phyloP scores from a whole-genome alignment of 1,284 basidiomycete species.

The Moesziomyces antarcticus region DNA sequence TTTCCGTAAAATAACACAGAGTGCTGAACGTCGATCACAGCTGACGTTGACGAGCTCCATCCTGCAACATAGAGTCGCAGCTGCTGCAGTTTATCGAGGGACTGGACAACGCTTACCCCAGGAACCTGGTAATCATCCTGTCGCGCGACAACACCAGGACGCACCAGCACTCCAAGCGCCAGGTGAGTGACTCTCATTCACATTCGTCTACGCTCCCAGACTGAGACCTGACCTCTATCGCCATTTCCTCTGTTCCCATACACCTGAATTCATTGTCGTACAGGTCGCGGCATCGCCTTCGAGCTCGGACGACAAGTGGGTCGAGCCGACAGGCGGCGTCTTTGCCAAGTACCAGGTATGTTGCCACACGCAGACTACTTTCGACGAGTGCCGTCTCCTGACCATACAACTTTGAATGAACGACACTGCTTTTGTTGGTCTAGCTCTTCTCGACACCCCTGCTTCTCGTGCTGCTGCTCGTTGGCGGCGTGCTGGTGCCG shows the following conservation, averaged over 20 bases:
- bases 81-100: conserved; percentile 18
- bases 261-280: not conserved
- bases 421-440: too few relatives aligned
- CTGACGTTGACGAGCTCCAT: too few relatives aligned
- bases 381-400: too few relatives aligned
- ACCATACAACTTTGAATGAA: too few relatives aligned
- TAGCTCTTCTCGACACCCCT: conserved; percentile 52
- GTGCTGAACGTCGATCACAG: too few relatives aligned
- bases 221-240: not conserved
- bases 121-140: conserved; percentile 32
- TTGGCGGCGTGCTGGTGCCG: conserved; percentile 40
- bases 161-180: conserved; percentile 30
- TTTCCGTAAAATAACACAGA: too few relatives aligned
- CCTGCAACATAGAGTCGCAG: conserved; percentile 5
- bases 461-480: conserved; percentile 33
- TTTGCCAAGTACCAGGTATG: conserved; percentile 49
- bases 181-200: conserved; percentile 11
- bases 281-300: conserved; percentile 12
- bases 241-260: too few relatives aligned
- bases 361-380: not conserved
- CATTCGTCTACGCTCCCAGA: not conserved
- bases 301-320: conserved; percentile 33
- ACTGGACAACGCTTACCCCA: conserved; percentile 25
- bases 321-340: conserved; percentile 40
- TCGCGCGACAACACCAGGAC: not conserved